Conservation (phyloP, 2,329 filamentous ascomycete species). For the Cyanodermella asteris region DNA sequence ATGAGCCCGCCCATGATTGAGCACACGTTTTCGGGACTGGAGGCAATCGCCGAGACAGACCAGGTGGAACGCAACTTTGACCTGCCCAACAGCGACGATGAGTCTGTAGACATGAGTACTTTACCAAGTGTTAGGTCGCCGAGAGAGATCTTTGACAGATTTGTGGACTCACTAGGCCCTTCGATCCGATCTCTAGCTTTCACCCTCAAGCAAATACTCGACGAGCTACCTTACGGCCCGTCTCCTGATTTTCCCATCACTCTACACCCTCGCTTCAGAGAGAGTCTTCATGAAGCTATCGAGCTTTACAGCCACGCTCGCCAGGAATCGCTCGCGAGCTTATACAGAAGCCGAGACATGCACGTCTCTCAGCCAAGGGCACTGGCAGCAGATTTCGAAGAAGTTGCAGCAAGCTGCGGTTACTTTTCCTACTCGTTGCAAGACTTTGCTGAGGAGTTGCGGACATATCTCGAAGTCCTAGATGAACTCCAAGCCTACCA, state of each 20-base stretch:
- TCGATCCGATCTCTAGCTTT: constrained; percentile 88
- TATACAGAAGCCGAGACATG: constrained; percentile 64
- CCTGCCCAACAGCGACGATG: constrained; percentile 41
- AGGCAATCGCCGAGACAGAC: no score
- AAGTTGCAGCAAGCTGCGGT: constrained; percentile 91
- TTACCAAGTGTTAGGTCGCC: constrained; percentile 26
- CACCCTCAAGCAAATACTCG: constrained; percentile 70
- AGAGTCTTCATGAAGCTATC: constrained; percentile 62
- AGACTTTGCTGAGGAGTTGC: constrained; percentile 77
- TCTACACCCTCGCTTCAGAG: constrained; percentile 58
- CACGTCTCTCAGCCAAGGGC: constrained; percentile 46
- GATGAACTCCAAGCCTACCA: constrained; percentile 64
- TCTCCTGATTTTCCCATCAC: constrained; percentile 45
- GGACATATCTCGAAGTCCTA: constrained; percentile 58
- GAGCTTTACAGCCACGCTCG: constrained; percentile 57
- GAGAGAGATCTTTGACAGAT: constrained; percentile 74
- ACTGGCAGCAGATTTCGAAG: constrained; percentile 81
- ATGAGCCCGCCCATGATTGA: no score
- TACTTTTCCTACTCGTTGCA: constrained; percentile 87
- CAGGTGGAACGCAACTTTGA: constrained; percentile 24
- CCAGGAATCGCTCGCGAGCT: constrained; percentile 49
- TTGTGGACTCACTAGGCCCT: constrained; percentile 71
- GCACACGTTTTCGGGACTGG: no score
- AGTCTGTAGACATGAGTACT: constrained; percentile 26
- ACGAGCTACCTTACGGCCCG: constrained; percentile 62